Base-by-base conservation (phyloP, 148 eudicot species). In the Nepenthes gracilis region DNA sequence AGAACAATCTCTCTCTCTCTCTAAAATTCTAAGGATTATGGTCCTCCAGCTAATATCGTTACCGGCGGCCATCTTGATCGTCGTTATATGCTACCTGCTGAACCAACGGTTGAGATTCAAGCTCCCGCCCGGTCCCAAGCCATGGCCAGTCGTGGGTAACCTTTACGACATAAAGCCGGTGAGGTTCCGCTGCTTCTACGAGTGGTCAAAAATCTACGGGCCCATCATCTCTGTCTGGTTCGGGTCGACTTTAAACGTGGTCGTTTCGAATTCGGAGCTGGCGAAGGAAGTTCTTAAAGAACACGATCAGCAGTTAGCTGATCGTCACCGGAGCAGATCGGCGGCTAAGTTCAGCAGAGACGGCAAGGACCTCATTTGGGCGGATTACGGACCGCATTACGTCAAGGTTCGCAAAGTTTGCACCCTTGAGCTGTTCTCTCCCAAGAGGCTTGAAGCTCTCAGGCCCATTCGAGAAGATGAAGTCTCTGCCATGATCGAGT, bases 381-480 rank as follows among this genome's bases (percentile, higher is more conserved):
- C 74, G 5, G 74, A 73, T 64, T 77, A 69, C 67, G 77, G 74
- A 45, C 72, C 77, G 5, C 75, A 69, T 61, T 77, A 63, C 66
- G 81, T 66, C 11, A 77, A 77, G 53, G 60, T 73, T 37, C 66
- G 63, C 37, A 57, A 60, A 12, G 64, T 77, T 14, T 77, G 81
- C 56, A 62, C 37, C 2, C 47, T 66, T 58, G 81, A 77, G 33
- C 74, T 77, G 33, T 73, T 77, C 52, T 73, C 81, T 12, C 65
- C 77, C 13, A 77, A 73, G 40, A 73, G 77, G 43, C 74, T 77
- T 59, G 81, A 77, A 49, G 69, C 72, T 14, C 77, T 77, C 23
- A 70, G 77, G 33, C 74, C 71, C 33, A 73, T 77, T 33, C 59
- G 81, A 45, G 81, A 77, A 70, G 81, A 77, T 59, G 81, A 77